Conservation (phyloP, 768 basidiomycete genomes). For the Amanita rubescens region DNA sequence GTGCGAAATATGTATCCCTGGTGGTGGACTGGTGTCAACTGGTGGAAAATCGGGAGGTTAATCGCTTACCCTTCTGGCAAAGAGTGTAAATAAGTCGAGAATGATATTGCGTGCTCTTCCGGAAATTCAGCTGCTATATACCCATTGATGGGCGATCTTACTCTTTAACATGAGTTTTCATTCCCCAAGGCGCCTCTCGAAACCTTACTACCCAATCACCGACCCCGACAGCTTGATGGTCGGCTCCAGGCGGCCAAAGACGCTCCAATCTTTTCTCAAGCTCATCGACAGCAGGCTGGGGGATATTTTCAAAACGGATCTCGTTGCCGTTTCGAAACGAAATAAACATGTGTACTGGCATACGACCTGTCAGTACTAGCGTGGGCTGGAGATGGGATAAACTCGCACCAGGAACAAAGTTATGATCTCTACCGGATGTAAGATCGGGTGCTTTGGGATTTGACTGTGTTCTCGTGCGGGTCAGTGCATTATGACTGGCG, state of each 20-base stretch:
- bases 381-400: neutral
- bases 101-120: constrained; percentile 55
- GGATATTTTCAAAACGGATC: constrained; percentile 48
- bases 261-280: constrained; percentile 44
- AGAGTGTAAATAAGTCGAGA: constrained; percentile 48
- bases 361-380: neutral
- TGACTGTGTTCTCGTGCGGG: constrained; percentile 11
- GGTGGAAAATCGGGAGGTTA: constrained; percentile 2
- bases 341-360: constrained; percentile 66
- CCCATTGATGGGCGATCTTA: constrained; percentile 33
- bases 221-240: constrained; percentile 23
- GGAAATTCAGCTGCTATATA: neutral
- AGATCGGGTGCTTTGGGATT: constrained; percentile 7
- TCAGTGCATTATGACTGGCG: constrained; percentile 9
- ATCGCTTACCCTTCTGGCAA: constrained; percentile 47
- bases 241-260: constrained; percentile 63
- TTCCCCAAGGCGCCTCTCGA: constrained; percentile 59
- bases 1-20: constrained; percentile 72
- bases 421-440: constrained; percentile 4
- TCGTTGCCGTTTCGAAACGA: constrained; percentile 62
- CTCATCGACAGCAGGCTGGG: constrained; percentile 46
- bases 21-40: constrained; percentile 1
- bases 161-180: constrained; percentile 43
- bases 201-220: constrained; percentile 55
- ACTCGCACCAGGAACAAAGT: constrained; percentile 8